Conservation (phyloP, 176 grass and related monocot species). For the Rhynchospora tenuis region DNA sequence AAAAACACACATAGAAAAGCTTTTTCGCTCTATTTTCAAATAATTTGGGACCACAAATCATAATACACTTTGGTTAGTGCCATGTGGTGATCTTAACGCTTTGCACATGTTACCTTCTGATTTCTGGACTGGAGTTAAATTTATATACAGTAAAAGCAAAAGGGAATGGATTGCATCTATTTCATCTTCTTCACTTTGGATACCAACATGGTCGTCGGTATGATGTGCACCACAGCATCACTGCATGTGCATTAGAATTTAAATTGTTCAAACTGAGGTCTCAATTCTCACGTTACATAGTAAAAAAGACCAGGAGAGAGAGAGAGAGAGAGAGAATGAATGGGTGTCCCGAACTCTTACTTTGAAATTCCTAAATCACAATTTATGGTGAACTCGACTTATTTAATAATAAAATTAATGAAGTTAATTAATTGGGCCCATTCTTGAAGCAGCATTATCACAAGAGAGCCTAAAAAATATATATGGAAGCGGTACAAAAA, state of each 20-base stretch:
- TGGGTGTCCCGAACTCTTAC: not conserved
- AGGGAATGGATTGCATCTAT: not conserved
- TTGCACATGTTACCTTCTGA: slow-evolving; percentile 14
- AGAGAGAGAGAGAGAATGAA: not conserved
- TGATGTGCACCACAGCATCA: not conserved
- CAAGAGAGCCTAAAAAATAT: no score
- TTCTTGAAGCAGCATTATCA: no score
- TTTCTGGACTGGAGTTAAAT: not conserved
- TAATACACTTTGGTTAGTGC: slow-evolving; percentile 20
- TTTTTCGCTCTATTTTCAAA: slow-evolving; percentile 4
- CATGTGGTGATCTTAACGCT: slow-evolving; percentile 17
- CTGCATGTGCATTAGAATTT: slow-evolving; percentile 7
- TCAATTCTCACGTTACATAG: not conserved
- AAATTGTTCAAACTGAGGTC: not conserved
- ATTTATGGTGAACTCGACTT: not conserved
- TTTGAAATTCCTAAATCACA: not conserved
- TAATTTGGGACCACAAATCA: slow-evolving; percentile 7
- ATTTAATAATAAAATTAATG: not conserved
- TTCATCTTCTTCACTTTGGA: not conserved
- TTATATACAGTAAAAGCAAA: slow-evolving; percentile 8
- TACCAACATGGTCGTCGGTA: not conserved
- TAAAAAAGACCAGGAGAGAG: not conserved
- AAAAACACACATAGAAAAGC: not conserved
- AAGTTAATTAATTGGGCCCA: no score
- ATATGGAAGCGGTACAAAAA: no score